Evolutionary conservation across 441 rosid species (phyloP).

Genomic region (Geranium incanum): DNA sequence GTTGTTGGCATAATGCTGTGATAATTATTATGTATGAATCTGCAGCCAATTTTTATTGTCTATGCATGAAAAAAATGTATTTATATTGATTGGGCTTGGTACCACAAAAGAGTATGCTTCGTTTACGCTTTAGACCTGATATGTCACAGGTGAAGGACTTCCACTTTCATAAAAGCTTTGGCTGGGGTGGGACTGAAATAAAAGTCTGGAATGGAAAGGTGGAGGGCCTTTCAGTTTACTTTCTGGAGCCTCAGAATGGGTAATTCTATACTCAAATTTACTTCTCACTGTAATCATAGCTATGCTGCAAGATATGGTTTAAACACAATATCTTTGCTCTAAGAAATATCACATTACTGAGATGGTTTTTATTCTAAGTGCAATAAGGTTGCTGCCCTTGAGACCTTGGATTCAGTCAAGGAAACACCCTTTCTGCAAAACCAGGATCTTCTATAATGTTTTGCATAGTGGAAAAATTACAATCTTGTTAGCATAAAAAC

Average conservation of each 20-base stretch:
- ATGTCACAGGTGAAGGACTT: constrained; percentile 51
- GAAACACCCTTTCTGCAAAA: not conserved
- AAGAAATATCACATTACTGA: not conserved
- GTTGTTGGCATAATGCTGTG: not conserved
- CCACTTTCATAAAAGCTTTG: constrained; percentile 53
- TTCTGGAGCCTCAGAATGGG: constrained; percentile 94
- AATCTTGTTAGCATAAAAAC: not conserved
- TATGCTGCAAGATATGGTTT: not conserved
- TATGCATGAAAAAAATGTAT: not conserved
- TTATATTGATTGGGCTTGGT: not conserved
- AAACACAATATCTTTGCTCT: not conserved
- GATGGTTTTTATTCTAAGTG: not conserved
- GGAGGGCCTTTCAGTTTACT: constrained; percentile 86
- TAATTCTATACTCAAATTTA: constrained; percentile 22
- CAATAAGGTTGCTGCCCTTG: not conserved
- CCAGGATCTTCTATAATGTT: not conserved
- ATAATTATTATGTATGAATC: not conserved
- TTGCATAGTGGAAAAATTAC: not conserved
- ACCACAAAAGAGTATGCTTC: not conserved
- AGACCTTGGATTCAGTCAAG: not conserved
- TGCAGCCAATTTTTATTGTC: not conserved
- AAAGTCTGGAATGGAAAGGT: constrained; percentile 92
- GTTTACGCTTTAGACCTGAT: not conserved
- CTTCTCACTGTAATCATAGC: not conserved
- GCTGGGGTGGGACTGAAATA: constrained; percentile 82